These are phyloP conservation scores for Fusarium sarcochroum DNA, from an alignment of 2,329 filamentous ascomycete genomes.

Conservation along the genomic window DNA sequence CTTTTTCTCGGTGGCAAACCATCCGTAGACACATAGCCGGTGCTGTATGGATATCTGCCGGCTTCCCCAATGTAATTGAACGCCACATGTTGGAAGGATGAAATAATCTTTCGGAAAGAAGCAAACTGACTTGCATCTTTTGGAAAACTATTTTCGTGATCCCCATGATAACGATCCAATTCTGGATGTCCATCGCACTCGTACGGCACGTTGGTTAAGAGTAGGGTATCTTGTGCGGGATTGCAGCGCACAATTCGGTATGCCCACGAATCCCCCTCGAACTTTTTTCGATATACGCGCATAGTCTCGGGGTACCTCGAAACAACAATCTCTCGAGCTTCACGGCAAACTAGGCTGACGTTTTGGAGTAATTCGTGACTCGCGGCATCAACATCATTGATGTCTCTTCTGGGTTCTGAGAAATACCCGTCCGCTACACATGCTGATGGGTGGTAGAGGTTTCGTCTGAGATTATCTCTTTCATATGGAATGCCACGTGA, in stretches of 20 bases:
- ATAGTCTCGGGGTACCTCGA: not conserved
- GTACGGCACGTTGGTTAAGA: not conserved
- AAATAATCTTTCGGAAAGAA: constrained; percentile 1
- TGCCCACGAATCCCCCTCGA: too few relatives aligned
- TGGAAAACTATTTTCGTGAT: not conserved
- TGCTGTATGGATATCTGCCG: not conserved
- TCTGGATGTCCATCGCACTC: not conserved
- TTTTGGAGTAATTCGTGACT: not conserved
- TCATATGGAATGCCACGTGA: too few relatives aligned
- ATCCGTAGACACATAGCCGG: not conserved
- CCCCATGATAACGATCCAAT: too few relatives aligned
- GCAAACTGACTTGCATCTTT: not conserved
- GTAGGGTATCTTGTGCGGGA: constrained; percentile 4
- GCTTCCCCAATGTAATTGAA: not conserved
- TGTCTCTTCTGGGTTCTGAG: not conserved
- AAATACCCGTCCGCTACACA: constrained; percentile 16
- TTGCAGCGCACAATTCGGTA: constrained; percentile 5
- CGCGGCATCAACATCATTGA: not conserved
- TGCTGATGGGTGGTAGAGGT: not conserved
- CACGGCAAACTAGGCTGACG: constrained; percentile 4
- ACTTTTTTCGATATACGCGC: not conserved
- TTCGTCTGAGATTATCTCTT: too few relatives aligned
- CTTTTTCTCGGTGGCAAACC: too few relatives aligned
- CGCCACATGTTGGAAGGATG: constrained; percentile 5
- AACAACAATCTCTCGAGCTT: not conserved